Evolutionary conservation across 1,284 basidiomycete species (phyloP).

Genomic region (Leccinum pachyderme): DNA sequence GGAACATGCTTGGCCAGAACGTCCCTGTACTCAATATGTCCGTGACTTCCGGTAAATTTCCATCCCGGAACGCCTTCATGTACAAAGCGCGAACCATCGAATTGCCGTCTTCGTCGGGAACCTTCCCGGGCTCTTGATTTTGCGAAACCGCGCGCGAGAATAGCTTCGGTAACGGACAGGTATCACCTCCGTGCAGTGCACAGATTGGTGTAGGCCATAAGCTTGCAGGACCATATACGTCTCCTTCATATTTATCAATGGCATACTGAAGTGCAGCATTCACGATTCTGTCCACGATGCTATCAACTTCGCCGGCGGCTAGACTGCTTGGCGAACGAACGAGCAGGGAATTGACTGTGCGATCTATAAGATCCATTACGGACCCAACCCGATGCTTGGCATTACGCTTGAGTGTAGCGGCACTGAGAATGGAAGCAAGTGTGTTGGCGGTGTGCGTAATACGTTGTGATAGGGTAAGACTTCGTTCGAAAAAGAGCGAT

Average conservation of each 20-base stretch:
- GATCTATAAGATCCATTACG: slow-evolving; percentile 74
- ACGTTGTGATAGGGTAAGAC: slow-evolving; percentile 53
- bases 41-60: slow-evolving; percentile 55
- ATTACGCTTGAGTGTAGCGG: slow-evolving; percentile 45
- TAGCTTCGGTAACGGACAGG: slow-evolving; percentile 51
- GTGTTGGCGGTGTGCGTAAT: slow-evolving; percentile 57
- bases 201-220: slow-evolving; percentile 57
- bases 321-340: slow-evolving; percentile 46
- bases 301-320: slow-evolving; percentile 59
- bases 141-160: slow-evolving; percentile 47
- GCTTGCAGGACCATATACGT: slow-evolving; percentile 32
- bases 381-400: slow-evolving; percentile 55
- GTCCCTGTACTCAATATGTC: slow-evolving; percentile 62
- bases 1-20: slow-evolving; percentile 67
- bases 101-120: slow-evolving; percentile 18
- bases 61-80: slow-evolving; percentile 60
- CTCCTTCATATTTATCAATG: slow-evolving; percentile 52
- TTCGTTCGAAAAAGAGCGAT: slow-evolving; percentile 64
- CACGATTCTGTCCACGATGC: slow-evolving; percentile 65
- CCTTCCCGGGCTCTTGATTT: slow-evolving; percentile 26
- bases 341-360: slow-evolving; percentile 58
- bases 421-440: slow-evolving; percentile 50
- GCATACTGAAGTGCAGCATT: slow-evolving; percentile 75
- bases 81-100: slow-evolving; percentile 39
- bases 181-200: slow-evolving; percentile 53